Conservation (phyloP, 2,329 filamentous ascomycete genomes). For the Aspergillus aculeatinus region DNA sequence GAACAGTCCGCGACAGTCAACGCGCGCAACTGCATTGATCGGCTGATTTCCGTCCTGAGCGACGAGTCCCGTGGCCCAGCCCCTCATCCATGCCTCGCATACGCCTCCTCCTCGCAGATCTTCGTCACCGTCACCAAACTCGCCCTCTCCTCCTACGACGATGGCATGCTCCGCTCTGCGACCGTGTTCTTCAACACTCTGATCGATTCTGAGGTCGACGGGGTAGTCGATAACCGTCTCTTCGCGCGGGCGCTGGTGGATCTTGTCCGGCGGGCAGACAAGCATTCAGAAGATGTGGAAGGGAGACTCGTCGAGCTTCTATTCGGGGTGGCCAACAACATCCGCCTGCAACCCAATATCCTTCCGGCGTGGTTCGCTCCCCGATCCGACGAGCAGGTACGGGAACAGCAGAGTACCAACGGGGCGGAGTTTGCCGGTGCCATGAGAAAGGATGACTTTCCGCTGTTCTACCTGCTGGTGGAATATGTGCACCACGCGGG, state of each 20-base stretch:
- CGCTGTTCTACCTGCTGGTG: slow-evolving; percentile 90
- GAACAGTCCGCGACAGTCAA: slow-evolving; percentile 53
- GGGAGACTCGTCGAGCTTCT: slow-evolving; percentile 86
- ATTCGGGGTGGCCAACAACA: slow-evolving; percentile 96
- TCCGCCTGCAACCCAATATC: slow-evolving; percentile 82
- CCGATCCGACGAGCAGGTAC: slow-evolving; percentile 42
- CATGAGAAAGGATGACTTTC: slow-evolving; percentile 89
- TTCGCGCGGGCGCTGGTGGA: slow-evolving; percentile 89
- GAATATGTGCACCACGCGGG: slow-evolving; percentile 97
- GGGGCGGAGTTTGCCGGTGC: slow-evolving; percentile 75
- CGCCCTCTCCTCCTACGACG: slow-evolving; percentile 78
- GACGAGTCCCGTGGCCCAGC: slow-evolving; percentile 86
- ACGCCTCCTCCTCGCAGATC: slow-evolving; percentile 80
- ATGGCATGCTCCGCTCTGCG: slow-evolving; percentile 79
- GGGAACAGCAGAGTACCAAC: slow-evolving; percentile 44
- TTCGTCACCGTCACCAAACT: slow-evolving; percentile 89
- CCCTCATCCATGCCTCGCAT: slow-evolving; percentile 88
- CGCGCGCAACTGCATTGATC: slow-evolving; percentile 54
- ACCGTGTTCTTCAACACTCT: slow-evolving; percentile 86
- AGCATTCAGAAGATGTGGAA: slow-evolving; percentile 75
- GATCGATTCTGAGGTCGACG: slow-evolving; percentile 94
- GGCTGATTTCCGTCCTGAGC: slow-evolving; percentile 67
- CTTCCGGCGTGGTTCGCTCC: slow-evolving; percentile 88
- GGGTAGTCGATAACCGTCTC: slow-evolving; percentile 79
- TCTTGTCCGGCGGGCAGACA: slow-evolving; percentile 70